phyloP scores from a whole-genome alignment of 2,329 filamentous ascomycete genomes.

The Thelonectria rubi region DNA sequence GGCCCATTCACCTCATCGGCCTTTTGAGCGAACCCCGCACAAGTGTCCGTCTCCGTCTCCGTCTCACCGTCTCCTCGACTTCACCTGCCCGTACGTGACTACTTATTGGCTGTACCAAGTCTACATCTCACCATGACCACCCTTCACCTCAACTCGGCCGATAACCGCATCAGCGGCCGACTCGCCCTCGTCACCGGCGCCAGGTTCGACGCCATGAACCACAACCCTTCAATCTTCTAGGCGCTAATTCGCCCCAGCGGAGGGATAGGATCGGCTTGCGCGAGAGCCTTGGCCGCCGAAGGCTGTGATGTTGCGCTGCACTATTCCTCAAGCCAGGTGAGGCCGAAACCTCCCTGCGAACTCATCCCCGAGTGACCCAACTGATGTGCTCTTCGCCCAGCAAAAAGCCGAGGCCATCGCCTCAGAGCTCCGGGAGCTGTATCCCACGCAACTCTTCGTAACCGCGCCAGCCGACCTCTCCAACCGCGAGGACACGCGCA shows the following conservation, averaged over 20 bases:
- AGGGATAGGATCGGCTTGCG: slow-evolving; percentile 48
- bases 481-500: slow-evolving; percentile 31
- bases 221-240: not conserved
- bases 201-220: slow-evolving; percentile 35
- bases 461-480: slow-evolving; percentile 43
- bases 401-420: slow-evolving; percentile 45
- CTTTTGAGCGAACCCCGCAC: slow-evolving; percentile 32
- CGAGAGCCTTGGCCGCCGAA: slow-evolving; percentile 45
- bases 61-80: not conserved
- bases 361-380: slow-evolving; percentile 8
- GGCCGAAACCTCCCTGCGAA: not conserved
- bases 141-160: slow-evolving; percentile 32
- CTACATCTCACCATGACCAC: slow-evolving; percentile 31
- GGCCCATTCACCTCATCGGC: slow-evolving; percentile 26
- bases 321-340: slow-evolving; percentile 46
- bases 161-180: slow-evolving; percentile 41
- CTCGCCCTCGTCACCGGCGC: slow-evolving; percentile 48
- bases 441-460: slow-evolving; percentile 43
- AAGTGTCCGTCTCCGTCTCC: slow-evolving; percentile 12
- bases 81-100: not conserved
- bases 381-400: slow-evolving; percentile 28
- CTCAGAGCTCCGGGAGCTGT: slow-evolving; percentile 34
- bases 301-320: slow-evolving; percentile 49
- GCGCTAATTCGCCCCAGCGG: slow-evolving; percentile 39
- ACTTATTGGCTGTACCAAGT: no score